Base-by-base conservation (phyloP, 305 asterid species). In the Ruellia speciosa region DNA sequence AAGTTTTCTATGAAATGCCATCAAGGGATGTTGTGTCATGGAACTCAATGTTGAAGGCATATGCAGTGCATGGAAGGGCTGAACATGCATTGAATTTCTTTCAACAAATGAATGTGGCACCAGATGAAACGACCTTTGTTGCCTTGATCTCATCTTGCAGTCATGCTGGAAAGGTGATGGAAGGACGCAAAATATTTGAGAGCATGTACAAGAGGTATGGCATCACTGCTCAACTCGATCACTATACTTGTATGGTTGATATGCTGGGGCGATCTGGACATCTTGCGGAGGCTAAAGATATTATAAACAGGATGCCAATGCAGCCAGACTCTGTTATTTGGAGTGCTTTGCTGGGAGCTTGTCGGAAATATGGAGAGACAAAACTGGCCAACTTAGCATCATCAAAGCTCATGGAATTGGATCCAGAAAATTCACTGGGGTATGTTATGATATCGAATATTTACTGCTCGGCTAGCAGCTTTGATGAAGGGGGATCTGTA, bases 301-400 rank as follows among this genome's bases (percentile, higher is more conserved):
- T 88, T 55, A 75, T 88, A 71, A 75, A 59, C 60, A 65, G 70
- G 59, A 79, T 82, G 89, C 81, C 83, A 9, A 70, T 79, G 74
- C 66, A 72, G 52, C 85, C 89, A 16, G 89, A 82, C 70, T 74
- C 58, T 60, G 94, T 88, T 53, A 74, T 83, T 13, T 86, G 97
- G 97, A 79, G 94, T 80, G 83, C 94, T 33, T 80, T 83, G 52
- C 83, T 88, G 54, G 95, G 86, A 64, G 95, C 92, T 10, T 86
- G 97, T 58, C 54, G 82, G 69, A 88, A 86, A 71, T 87, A 90
- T 47, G 88, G 92, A 57, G 85, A 87, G 47, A 62, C 72, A 14
- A 67, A 63, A 61, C 67, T 79, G 11, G 96, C 94, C 62, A 59
- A 67, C 64, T 52, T 80, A 31, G 90, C 87, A 51, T 77, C 87